Evolutionary conservation across 2,329 filamentous ascomycete species (phyloP).

Genomic region (Uncinocarpus reesii): DNA sequence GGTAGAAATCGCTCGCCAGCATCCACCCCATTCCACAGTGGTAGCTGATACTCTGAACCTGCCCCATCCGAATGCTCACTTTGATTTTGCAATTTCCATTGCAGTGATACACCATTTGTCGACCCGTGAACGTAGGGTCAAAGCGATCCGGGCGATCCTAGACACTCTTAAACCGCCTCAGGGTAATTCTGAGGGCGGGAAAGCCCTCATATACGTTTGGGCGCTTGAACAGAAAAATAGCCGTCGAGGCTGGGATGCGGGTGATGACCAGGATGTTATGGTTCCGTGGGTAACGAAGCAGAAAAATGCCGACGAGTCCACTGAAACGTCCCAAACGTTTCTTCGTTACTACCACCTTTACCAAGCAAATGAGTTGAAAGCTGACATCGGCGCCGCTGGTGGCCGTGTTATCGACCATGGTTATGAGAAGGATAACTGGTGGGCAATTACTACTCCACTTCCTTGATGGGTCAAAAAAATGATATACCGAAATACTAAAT

Average conservation of each 20-base stretch:
- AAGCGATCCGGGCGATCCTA: conserved; percentile 62
- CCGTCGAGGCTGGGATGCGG: conserved; percentile 78
- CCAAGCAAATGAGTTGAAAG: conserved; percentile 72
- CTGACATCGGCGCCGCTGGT: conserved; percentile 62
- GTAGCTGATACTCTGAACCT: conserved; percentile 77
- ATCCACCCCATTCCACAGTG: conserved; percentile 55
- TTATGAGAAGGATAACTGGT: conserved; percentile 98
- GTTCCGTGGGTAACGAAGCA: conserved; percentile 79
- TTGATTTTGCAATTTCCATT: conserved; percentile 89
- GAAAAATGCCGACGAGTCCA: conserved; percentile 16
- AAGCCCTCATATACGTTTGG: conserved; percentile 82
- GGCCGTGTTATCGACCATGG: conserved; percentile 67
- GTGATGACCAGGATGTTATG: conserved; percentile 77
- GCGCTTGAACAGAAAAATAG: conserved; percentile 83
- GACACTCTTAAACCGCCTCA: conserved; percentile 44
- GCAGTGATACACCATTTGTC: conserved; percentile 92
- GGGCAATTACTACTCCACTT: conserved; percentile 55
- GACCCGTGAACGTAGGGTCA: conserved; percentile 59
- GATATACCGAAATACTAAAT: not conserved
- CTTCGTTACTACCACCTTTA: conserved; percentile 95
- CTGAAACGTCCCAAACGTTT: conserved; percentile 40
- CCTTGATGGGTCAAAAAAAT: conserved; percentile 9
- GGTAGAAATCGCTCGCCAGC: conserved; percentile 46
- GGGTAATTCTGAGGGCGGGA: conserved; percentile 40
- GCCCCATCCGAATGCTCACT: conserved; percentile 55